These are phyloP conservation scores for Beauveria sp. DNA, from an alignment of 2,329 filamentous ascomycete genomes.

Conservation along the genomic window DNA sequence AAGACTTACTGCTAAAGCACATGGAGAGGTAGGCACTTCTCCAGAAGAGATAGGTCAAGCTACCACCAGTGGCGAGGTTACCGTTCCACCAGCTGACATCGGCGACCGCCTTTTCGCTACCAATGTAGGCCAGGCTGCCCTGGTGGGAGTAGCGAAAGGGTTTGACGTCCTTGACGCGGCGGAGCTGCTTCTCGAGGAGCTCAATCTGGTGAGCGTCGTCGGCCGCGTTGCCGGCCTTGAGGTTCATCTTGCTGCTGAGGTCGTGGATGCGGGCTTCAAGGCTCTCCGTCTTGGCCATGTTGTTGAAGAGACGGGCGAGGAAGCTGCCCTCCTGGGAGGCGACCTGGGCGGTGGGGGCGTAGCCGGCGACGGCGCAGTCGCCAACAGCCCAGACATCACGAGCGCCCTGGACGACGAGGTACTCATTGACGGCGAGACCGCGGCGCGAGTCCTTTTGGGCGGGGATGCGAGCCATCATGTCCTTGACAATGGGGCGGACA, in stretches of 20 bases:
- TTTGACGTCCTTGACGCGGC: slow-evolving; percentile 87
- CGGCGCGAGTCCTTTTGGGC: slow-evolving; percentile 93
- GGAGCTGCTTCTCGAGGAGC: slow-evolving; percentile 74
- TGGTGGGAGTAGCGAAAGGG: slow-evolving; percentile 99
- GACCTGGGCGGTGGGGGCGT: slow-evolving; percentile 95
- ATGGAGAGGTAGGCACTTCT: slow-evolving; percentile 96
- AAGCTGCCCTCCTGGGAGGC: slow-evolving; percentile 93
- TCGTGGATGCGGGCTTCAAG: slow-evolving; percentile 69
- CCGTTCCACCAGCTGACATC: slow-evolving; percentile 97
- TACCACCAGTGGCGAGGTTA: slow-evolving; percentile 88
- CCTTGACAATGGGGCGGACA: slow-evolving; percentile 77
- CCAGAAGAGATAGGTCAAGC: slow-evolving; percentile 97
- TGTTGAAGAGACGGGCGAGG: slow-evolving; percentile 93
- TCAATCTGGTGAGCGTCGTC: slow-evolving; percentile 70
- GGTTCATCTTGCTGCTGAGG: slow-evolving; percentile 56
- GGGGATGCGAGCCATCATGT: slow-evolving; percentile 85
- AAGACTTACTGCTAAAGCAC: slow-evolving; percentile 94
- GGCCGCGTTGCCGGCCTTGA: slow-evolving; percentile 58
- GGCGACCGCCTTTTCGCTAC: slow-evolving; percentile 93
- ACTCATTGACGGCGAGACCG: slow-evolving; percentile 95
- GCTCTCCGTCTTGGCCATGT: slow-evolving; percentile 89
- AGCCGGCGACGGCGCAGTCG: slow-evolving; percentile 95
- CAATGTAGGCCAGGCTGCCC: slow-evolving; percentile 94
- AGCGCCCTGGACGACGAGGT: slow-evolving; percentile 93
- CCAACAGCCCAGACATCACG: slow-evolving; percentile 98